Percentiles rank a stretch among this genome's conserved stretches.
These are phyloP conservation scores for Epichloe uncinata DNA, from an alignment of 2,329 filamentous ascomycete genomes.

Conservation along the genomic window DNA sequence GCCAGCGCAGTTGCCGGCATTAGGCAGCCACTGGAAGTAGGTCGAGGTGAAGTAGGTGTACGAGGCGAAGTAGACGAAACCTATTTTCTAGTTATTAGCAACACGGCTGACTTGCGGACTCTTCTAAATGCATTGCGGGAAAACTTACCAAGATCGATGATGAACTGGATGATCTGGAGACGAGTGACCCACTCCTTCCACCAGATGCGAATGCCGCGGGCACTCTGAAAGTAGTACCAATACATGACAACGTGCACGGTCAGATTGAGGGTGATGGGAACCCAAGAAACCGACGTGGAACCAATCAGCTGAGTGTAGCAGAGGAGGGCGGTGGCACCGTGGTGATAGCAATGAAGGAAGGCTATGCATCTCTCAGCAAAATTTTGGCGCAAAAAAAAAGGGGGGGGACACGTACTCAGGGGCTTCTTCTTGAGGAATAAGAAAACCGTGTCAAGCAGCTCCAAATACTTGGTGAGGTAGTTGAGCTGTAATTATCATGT, in stretches of 20 bases:
- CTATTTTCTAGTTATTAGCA: constrained; percentile 27
- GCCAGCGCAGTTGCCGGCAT: constrained; percentile 73
- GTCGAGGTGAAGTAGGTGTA: constrained; percentile 94
- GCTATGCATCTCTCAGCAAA: constrained; percentile 28
- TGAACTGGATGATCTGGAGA: constrained; percentile 92
- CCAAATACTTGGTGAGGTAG: constrained; percentile 96
- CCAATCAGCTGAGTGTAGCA: constrained; percentile 97
- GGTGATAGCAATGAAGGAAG: constrained; percentile 98
- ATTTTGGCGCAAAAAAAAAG: too few relatives aligned
- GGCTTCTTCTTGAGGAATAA: constrained; percentile 99
- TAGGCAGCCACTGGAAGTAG: constrained; percentile 79
- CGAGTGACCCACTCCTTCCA: constrained; percentile 99
- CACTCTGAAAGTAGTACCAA: constrained; percentile 99
- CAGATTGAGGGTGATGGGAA: constrained; percentile 84
- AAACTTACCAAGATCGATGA: constrained; percentile 80
- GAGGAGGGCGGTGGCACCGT: constrained; percentile 88
- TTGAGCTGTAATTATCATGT: constrained; percentile 55
- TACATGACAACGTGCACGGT: constrained; percentile 98
- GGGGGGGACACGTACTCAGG: constrained; percentile 36
- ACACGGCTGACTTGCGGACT: neutral
- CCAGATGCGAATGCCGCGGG: constrained; percentile 90
- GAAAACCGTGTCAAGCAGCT: constrained; percentile 91
- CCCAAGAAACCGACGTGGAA: constrained; percentile 87
- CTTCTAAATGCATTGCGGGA: neutral
- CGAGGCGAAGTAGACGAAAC: constrained; percentile 98